Percentiles rank a stretch among this genome's conserved stretches.
These are phyloP conservation scores for Pythium guiyangense DNA, from an alignment of 352 stramenopile species.

Conservation along the genomic window DNA sequence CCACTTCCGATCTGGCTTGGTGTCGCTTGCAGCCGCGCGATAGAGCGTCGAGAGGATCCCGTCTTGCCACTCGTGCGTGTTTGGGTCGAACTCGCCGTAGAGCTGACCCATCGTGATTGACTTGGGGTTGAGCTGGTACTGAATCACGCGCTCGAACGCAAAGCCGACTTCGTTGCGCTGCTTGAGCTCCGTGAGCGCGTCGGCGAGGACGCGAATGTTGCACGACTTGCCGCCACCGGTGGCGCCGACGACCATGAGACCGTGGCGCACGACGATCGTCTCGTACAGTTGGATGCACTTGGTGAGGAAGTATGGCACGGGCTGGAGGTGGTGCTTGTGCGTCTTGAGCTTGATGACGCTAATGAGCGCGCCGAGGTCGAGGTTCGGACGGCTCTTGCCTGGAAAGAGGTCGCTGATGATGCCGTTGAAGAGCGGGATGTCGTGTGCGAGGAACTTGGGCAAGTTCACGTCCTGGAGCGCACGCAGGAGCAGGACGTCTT, in stretches of 20 bases:
- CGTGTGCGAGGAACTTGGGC: slow-evolving; percentile 93
- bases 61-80: slow-evolving; percentile 95
- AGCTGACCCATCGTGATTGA: slow-evolving; percentile 94
- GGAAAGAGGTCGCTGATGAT: slow-evolving; percentile 96
- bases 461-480: slow-evolving; percentile 95
- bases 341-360: slow-evolving; percentile 89
- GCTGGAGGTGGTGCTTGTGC: slow-evolving; percentile 78
- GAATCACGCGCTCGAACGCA: slow-evolving; percentile 86
- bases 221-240: slow-evolving; percentile 90
- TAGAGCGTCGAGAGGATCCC: slow-evolving; percentile 95
- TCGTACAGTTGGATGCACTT: slow-evolving; percentile 96
- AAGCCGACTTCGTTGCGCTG: slow-evolving; percentile 69
- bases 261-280: slow-evolving; percentile 92
- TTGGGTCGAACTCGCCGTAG: slow-evolving; percentile 93
- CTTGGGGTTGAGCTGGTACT: slow-evolving; percentile 94
- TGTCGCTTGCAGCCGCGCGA: slow-evolving; percentile 80
- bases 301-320: slow-evolving; percentile 89
- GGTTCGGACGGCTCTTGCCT: slow-evolving; percentile 81
- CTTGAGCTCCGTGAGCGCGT: slow-evolving; percentile 87
- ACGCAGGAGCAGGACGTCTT: slow-evolving; percentile 91
- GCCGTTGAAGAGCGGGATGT: slow-evolving; percentile 94
- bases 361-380: slow-evolving; percentile 85
- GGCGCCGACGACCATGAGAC: slow-evolving; percentile 94
- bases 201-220: slow-evolving; percentile 88
- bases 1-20: slow-evolving; percentile 91